Conservation (phyloP, 2,329 filamentous ascomycete genomes). For the Thielaviopsis ethacetica region DNA sequence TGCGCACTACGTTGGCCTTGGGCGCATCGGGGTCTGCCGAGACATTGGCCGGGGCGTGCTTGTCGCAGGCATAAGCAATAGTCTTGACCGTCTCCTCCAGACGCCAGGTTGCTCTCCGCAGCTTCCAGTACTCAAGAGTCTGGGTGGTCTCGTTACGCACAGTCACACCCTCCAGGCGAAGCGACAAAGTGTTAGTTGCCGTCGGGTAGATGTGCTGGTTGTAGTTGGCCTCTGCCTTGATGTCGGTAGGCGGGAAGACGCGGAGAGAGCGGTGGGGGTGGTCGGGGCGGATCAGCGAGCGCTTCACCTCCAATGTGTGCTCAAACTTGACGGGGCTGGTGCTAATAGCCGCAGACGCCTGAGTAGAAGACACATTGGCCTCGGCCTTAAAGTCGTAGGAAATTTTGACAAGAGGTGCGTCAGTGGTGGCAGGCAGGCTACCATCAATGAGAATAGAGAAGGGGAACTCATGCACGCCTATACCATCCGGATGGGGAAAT, state of each 20-base stretch:
- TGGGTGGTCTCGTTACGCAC: conserved; percentile 50
- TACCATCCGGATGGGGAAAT: conserved; percentile 14
- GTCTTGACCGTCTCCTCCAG: conserved; percentile 77
- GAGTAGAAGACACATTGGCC: conserved; percentile 42
- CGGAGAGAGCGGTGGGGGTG: conserved; percentile 77
- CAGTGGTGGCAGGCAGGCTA: conserved; percentile 68
- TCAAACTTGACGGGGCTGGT: conserved; percentile 39
- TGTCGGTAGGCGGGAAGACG: conserved; percentile 90
- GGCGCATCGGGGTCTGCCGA: conserved; percentile 18
- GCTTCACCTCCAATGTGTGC: conserved; percentile 56
- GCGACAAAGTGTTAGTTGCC: conserved; percentile 60
- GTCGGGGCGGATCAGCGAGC: conserved; percentile 58
- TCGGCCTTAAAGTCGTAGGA: conserved; percentile 64
- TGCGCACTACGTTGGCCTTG: conserved; percentile 52
- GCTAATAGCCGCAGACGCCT: conserved; percentile 27
- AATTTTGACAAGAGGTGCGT: conserved; percentile 55
- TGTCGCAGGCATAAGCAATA: conserved; percentile 62
- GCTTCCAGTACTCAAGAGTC: conserved; percentile 65
- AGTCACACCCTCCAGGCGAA: conserved; percentile 76
- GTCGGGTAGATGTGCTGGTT: conserved; percentile 75
- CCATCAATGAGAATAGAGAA: conserved; percentile 80
- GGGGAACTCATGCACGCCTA: conserved; percentile 59
- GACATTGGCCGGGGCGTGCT: conserved; percentile 42
- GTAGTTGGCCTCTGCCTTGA: conserved; percentile 71
- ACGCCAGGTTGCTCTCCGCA: conserved; percentile 84